These are phyloP conservation scores for Sphagnum fallax DNA, from an alignment of 228 moss, liverwort and hornwort genomes.

Conservation along the genomic window DNA sequence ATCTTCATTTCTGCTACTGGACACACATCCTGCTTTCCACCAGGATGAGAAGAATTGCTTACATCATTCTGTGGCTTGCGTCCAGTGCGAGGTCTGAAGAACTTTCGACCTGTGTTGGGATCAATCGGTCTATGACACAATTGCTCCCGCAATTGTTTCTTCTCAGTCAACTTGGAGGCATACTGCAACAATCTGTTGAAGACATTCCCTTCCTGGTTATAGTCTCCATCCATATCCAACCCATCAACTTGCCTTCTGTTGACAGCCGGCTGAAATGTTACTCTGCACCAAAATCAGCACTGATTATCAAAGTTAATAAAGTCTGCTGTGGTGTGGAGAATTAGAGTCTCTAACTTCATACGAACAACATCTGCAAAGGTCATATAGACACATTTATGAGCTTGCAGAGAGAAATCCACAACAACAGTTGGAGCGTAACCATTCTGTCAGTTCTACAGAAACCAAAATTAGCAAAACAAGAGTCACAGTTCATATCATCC, in stretches of 20 bases:
- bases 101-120: slow-evolving; percentile 67
- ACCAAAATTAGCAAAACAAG: too few species aligned
- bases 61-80: slow-evolving; percentile 68
- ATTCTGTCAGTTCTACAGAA: too few species aligned
- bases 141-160: slow-evolving; percentile 68
- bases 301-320: too few species aligned
- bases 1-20: too few species aligned
- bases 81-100: slow-evolving; percentile 75
- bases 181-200: slow-evolving; percentile 85
- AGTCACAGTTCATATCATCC: too few species aligned
- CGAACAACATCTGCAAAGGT: too few species aligned
- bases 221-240: slow-evolving; percentile 41
- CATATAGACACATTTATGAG: too few species aligned
- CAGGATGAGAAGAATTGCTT: slow-evolving; percentile 11
- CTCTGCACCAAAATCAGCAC: slow-evolving; percentile 26
- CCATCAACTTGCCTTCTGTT: slow-evolving; percentile 46
- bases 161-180: slow-evolving; percentile 70
- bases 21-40: not conserved
- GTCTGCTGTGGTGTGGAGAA: too few species aligned
- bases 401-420: too few species aligned
- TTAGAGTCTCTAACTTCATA: too few species aligned
- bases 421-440: too few species aligned
- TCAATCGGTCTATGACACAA: slow-evolving; percentile 50
- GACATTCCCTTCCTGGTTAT: slow-evolving; percentile 56
- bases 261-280: slow-evolving; percentile 76